A percentile compares a stretch with the other conserved stretches of the same genome.
Conservation (phyloP, 805 yeast genomes). For the Candida chilensis region DNA sequence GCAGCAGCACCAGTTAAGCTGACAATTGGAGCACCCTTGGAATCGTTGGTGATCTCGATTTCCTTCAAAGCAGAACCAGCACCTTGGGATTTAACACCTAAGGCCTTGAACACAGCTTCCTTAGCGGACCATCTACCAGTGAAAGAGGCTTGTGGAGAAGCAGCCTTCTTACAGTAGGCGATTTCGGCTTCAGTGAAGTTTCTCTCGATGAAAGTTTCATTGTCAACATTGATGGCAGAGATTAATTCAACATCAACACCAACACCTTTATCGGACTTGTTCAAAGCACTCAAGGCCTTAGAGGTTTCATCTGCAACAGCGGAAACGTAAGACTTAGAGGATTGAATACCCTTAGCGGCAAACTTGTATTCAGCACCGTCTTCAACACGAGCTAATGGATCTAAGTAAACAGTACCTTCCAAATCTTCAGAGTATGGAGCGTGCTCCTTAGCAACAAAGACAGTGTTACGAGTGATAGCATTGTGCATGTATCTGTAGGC, state of each 20-base stretch:
- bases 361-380: conserved; percentile 36
- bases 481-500: conserved; percentile 95
- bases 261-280: conserved; percentile 58
- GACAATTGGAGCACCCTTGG: conserved; percentile 79
- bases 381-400: conserved; percentile 82
- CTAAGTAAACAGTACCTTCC: conserved; percentile 87
- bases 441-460: conserved; percentile 88
- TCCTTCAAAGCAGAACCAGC: conserved; percentile 92
- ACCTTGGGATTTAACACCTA: conserved; percentile 83
- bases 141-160: conserved; percentile 80
- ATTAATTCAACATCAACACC: conserved; percentile 97
- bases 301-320: conserved; percentile 50
- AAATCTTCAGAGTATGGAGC: conserved; percentile 88
- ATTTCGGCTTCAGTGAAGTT: conserved; percentile 83
- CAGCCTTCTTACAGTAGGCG: conserved; percentile 63
- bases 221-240: conserved; percentile 72
- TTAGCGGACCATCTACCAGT: conserved; percentile 99
- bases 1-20: conserved; percentile 68
- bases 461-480: conserved; percentile 81
- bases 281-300: conserved; percentile 45
- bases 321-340: conserved; percentile 30
- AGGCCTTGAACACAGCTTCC: conserved; percentile 96
- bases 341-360: conserved; percentile 42
- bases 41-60: conserved; percentile 74
- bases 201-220: conserved; percentile 84